Percentiles rank a stretch among this genome's conserved stretches.
Conservation (phyloP, 371 early-diverging fungal species). For the Rhizopus sp. region DNA sequence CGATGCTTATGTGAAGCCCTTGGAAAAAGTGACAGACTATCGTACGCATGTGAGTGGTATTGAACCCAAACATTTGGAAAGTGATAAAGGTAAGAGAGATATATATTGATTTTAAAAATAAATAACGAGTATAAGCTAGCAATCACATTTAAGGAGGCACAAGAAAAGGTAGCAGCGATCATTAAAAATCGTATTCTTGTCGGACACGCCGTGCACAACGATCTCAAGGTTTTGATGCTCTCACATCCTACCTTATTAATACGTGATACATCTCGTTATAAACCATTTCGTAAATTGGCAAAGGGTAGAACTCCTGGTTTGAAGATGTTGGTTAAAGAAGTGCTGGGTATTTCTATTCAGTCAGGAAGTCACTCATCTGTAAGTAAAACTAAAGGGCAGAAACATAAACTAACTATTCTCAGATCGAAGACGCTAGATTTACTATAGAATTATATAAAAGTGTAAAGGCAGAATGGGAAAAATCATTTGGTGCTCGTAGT, state of each 20-base stretch:
- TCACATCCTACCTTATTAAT: slow-evolving; percentile 76
- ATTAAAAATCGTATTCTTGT: slow-evolving; percentile 84
- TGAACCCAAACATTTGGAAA: slow-evolving; percentile 69
- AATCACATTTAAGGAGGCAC: slow-evolving; percentile 73
- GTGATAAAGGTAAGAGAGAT: slow-evolving; percentile 50
- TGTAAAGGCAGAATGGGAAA: slow-evolving; percentile 85
- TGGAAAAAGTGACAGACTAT: slow-evolving; percentile 88
- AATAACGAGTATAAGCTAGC: slow-evolving; percentile 34
- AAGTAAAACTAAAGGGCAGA: slow-evolving; percentile 1
- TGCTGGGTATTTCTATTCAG: slow-evolving; percentile 83
- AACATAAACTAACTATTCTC: neutral
- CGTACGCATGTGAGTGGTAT: slow-evolving; percentile 94
- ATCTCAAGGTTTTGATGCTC: slow-evolving; percentile 78
- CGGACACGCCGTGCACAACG: slow-evolving; percentile 91
- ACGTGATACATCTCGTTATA: slow-evolving; percentile 85
- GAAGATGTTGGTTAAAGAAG: slow-evolving; percentile 71
- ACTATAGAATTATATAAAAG: slow-evolving; percentile 88
- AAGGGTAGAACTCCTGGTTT: slow-evolving; percentile 75
- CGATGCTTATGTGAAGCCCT: slow-evolving; percentile 85
- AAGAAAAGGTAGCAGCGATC: slow-evolving; percentile 73
- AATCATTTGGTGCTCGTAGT: slow-evolving; percentile 35
- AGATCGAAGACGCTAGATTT: slow-evolving; percentile 88
- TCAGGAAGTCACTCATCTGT: slow-evolving; percentile 89
- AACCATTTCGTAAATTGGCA: slow-evolving; percentile 70
- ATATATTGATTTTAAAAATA: neutral